A percentile compares a stretch with the other conserved stretches of the same genome.
Conservation (phyloP, 768 basidiomycete species). For the Polyporus arcularius region DNA sequence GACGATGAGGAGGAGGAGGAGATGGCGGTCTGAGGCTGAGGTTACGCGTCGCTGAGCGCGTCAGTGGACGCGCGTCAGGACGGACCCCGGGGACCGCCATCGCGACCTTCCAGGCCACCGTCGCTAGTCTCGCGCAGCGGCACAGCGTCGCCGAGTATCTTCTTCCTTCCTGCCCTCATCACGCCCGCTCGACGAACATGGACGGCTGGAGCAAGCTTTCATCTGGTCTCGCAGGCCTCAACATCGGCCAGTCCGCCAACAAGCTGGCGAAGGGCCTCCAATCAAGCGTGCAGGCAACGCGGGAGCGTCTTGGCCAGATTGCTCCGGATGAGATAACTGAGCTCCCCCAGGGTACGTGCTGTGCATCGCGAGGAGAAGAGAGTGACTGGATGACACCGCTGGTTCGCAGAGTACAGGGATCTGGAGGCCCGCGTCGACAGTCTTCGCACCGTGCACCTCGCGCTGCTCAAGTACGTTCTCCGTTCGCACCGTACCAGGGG, state of each 20-base stretch:
- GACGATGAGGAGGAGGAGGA: constrained; percentile 1
- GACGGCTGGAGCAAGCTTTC: constrained; percentile 69
- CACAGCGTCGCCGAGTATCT: constrained; percentile 6
- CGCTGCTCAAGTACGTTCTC: constrained; percentile 71
- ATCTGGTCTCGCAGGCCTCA: constrained; percentile 61
- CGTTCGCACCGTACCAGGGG: constrained; percentile 1
- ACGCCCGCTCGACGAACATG: constrained; percentile 26
- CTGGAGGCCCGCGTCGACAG: constrained; percentile 95
- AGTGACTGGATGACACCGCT: neutral
- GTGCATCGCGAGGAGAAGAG: neutral
- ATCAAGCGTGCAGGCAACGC: constrained; percentile 82
- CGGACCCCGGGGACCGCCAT: constrained; percentile 10
- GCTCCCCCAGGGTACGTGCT: constrained; percentile 69
- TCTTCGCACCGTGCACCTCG: constrained; percentile 73
- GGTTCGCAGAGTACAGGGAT: constrained; percentile 85
- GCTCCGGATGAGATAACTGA: constrained; percentile 94
- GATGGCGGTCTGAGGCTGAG: neutral
- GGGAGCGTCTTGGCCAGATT: constrained; percentile 86
- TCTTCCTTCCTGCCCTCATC: neutral
- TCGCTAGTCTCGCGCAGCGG: constrained; percentile 7
- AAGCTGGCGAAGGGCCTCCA: constrained; percentile 80
- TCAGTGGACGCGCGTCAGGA: constrained; percentile 20
- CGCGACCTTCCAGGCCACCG: constrained; percentile 6
- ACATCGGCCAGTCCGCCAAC: constrained; percentile 73
- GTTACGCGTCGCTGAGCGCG: constrained; percentile 20